phyloP scores from a whole-genome alignment of 768 basidiomycete genomes.

The Fistulinella prunicolor region DNA sequence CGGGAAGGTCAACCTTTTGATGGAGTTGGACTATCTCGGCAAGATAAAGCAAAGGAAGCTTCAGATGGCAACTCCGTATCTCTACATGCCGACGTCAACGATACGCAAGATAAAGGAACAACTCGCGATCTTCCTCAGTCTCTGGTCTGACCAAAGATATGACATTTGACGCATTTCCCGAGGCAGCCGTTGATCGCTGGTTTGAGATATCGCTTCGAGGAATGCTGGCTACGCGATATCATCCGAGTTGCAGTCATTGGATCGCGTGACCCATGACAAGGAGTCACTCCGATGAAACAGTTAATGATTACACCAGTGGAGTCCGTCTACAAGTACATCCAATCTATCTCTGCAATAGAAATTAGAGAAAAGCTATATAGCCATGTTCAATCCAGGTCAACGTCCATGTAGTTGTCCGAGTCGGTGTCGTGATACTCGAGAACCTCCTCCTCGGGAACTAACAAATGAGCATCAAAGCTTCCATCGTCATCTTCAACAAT shows the following conservation, averaged over 20 bases:
- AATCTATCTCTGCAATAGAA: neutral
- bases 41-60: conserved; percentile 4
- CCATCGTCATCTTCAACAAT: conserved; percentile 37
- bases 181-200: neutral
- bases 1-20: conserved; percentile 8
- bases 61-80: neutral
- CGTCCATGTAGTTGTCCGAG: conserved; percentile 39
- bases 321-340: conserved; percentile 14
- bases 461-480: conserved; percentile 39
- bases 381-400: conserved; percentile 10
- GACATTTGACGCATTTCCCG: too few species aligned
- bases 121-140: too few species aligned
- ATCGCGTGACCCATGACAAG: too few species aligned
- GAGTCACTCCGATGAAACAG: too few species aligned
- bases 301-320: too few species aligned
- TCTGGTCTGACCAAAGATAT: too few species aligned
- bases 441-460: conserved; percentile 36
- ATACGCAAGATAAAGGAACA: neutral
- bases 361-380: neutral
- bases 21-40: conserved; percentile 4
- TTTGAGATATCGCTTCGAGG: neutral
- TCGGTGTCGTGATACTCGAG: conserved; percentile 36
- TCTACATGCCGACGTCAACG: neutral
- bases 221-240: too few species aligned
- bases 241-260: too few species aligned